phyloP scores from a whole-genome alignment of 2,329 filamentous ascomycete species.

The Neopestalotiopsis rosae region DNA sequence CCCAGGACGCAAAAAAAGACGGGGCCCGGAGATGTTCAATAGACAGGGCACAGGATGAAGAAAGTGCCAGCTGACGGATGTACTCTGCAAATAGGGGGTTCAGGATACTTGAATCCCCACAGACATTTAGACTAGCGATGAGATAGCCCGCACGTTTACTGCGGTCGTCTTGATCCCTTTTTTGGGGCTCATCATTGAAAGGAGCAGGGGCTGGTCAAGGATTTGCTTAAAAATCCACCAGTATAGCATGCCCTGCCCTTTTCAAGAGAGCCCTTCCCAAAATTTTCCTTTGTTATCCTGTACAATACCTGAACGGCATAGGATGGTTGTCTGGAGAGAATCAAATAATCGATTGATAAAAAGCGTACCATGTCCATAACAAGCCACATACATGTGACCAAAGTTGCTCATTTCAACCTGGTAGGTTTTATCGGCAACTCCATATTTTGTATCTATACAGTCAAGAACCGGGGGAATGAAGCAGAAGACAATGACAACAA shows the following conservation, averaged over 20 bases:
- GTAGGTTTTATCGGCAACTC: no score
- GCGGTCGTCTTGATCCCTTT: not conserved
- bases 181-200: not conserved
- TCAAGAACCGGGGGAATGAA: no score
- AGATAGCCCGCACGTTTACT: not conserved
- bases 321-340: slow-evolving; percentile 12
- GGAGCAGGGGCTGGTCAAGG: not conserved
- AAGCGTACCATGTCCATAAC: not conserved
- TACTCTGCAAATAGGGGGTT: not conserved
- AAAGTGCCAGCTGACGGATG: not conserved
- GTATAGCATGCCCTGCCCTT: slow-evolving; percentile 5
- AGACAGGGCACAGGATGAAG: not conserved
- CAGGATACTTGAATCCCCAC: not conserved
- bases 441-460: no score
- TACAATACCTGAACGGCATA: slow-evolving; percentile 19
- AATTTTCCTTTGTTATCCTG: slow-evolving; percentile 21
- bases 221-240: slow-evolving; percentile 2
- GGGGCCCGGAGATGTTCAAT: not conserved
- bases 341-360: slow-evolving; percentile 16
- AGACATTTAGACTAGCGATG: slow-evolving; percentile 8
- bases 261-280: slow-evolving; percentile 10
- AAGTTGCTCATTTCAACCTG: no score
- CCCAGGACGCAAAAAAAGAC: not conserved
- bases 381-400: no score
- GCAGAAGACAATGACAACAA: no score